phyloP scores from a whole-genome alignment of 768 basidiomycete genomes.

The Fomitopsis serialis region DNA sequence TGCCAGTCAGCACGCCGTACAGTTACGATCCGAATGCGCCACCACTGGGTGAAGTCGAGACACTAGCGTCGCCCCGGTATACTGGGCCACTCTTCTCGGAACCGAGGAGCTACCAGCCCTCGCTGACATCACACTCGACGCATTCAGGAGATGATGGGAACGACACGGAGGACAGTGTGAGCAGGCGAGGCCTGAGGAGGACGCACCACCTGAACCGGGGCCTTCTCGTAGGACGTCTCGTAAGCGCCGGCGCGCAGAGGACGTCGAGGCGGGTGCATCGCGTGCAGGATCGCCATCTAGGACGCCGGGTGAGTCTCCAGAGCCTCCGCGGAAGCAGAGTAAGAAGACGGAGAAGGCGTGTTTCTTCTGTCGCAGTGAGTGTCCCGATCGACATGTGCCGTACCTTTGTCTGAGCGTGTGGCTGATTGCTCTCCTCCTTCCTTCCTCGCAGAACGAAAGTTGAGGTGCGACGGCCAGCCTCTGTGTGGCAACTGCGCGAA shows the following conservation, averaged over 20 bases:
- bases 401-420: background rate
- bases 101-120: background rate
- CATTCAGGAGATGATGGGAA: background rate
- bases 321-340: slow-evolving; percentile 14
- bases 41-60: background rate
- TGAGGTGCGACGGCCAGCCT: slow-evolving; percentile 69
- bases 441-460: slow-evolving; percentile 54
- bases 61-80: background rate
- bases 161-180: background rate
- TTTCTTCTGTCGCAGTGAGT: slow-evolving; percentile 71
- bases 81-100: background rate
- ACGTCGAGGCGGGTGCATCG: background rate
- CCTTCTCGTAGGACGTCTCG: background rate
- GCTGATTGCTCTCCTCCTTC: background rate
- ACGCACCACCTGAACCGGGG: background rate
- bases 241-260: background rate
- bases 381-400: background rate
- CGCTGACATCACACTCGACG: background rate
- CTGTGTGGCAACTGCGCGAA: slow-evolving; percentile 57
- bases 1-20: background rate
- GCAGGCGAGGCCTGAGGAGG: background rate
- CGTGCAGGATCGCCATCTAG: no score
- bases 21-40: background rate
- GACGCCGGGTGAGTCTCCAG: background rate
- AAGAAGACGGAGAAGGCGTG: slow-evolving; percentile 60